Evolutionary conservation across 805 yeast species (phyloP), one percentile per base, ranked within the genome.

Genomic region (Saccharomycopsis sp.): DNA sequence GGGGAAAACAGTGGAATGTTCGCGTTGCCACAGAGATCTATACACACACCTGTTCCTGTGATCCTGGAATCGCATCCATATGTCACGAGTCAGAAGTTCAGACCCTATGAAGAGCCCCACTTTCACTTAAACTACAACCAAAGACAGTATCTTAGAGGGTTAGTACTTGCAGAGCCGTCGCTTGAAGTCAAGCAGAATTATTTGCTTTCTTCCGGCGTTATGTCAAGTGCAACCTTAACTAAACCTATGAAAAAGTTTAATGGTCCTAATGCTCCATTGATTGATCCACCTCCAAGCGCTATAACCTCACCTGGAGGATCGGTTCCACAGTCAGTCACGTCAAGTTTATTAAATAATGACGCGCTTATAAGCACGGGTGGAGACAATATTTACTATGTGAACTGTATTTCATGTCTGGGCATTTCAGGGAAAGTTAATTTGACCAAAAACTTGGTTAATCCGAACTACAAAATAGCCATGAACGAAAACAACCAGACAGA

Each of bases 231-330:
- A 17, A 50, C 56, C 14, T 53, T 56, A 9, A 55, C 50, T 24
- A 58, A 57, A 17, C 60, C 61, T n/a, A 3, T 55, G 34, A n/a
- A 20, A 20, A 44, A 29, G 20, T 44, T 20, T n/a, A 44, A 54
- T 54, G 52, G 52, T 2, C 44, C 44, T n/a, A 44, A 44, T 19
- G 22, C 22, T 7, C 49, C 49, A 8, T 44, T 44, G 22, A 17
- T 57, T 22, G 51, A n/a, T 15, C 20, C 52, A 7, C 54, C 56
- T n/a, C 7, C 54, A 12, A 53, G 38, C 24, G 42, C 35, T 12
- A 52, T 62, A 23, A 62, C 61, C 3, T 53, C 58, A 15, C 64
- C 64, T 9, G 64, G 64, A 1, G 64, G 64, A n/a, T 59, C 62
- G 1, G 42, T 44, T 14, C 62, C 62, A 14, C 51, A 49, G 7